Conservation (phyloP, 768 basidiomycete species). For the Kwoniella bestiolae region DNA sequence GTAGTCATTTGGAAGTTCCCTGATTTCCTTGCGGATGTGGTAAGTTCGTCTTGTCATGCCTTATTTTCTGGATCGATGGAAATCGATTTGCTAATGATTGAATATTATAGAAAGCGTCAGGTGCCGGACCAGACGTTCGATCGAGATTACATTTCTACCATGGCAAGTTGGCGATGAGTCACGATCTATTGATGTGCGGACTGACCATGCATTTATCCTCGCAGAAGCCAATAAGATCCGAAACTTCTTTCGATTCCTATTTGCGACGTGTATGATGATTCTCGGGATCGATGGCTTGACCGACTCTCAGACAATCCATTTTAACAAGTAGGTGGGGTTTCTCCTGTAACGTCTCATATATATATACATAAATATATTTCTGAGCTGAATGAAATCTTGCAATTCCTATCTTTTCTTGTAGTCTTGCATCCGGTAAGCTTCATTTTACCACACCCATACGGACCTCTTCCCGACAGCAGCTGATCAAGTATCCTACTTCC, state of each 20-base stretch:
- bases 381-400: no score
- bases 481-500: not conserved
- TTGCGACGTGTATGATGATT: constrained; percentile 21
- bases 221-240: constrained; percentile 44
- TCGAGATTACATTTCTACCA: constrained; percentile 45
- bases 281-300: constrained; percentile 43
- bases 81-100: not conserved
- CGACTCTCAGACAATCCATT: constrained; percentile 24
- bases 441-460: no score
- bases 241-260: constrained; percentile 39
- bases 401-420: not conserved
- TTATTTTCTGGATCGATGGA: not conserved
- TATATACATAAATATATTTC: no score
- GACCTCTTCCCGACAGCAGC: not conserved
- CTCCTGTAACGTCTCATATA: not conserved
- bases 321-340: constrained; percentile 20
- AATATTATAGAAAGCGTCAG: constrained; percentile 33
- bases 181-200: not conserved
- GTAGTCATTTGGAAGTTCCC: constrained; percentile 40
- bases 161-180: constrained; percentile 10
- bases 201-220: not conserved
- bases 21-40: constrained; percentile 39
- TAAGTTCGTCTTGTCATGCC: constrained; percentile 11
- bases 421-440: constrained; percentile 15
- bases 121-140: constrained; percentile 46